These are phyloP conservation scores for Mucor piriformis DNA, from an alignment of 371 early-diverging fungal species.

Conservation along the genomic window DNA sequence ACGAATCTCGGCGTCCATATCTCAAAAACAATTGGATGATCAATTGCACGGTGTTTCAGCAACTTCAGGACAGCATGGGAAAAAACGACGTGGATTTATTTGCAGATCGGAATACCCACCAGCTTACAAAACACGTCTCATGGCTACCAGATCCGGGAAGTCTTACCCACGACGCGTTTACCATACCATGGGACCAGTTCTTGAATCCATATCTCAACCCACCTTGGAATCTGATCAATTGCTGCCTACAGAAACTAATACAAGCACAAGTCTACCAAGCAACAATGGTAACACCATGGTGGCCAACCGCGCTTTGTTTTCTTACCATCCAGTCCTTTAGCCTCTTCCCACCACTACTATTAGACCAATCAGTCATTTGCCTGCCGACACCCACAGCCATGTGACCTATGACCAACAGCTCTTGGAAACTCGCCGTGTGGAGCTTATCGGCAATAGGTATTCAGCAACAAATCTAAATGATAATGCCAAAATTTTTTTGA, in stretches of 20 bases:
- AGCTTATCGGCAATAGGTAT: background rate
- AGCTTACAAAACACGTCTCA: no score
- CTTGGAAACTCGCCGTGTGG: constrained; percentile 26
- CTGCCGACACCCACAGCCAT: constrained; percentile 5
- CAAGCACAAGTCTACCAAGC: no score
- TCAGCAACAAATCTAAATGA: background rate
- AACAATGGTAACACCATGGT: constrained; percentile 7
- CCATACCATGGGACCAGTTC: constrained; percentile 8
- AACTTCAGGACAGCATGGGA: constrained; percentile 1
- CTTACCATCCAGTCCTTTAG: constrained; percentile 9
- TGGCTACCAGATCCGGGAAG: no score
- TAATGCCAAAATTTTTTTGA: background rate
- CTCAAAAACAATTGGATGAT: constrained; percentile 22
- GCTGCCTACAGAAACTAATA: no score
- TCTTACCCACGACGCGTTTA: constrained; percentile 2
- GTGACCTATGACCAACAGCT: background rate
- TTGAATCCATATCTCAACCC: background rate
- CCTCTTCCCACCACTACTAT: background rate
- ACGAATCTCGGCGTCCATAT: no score
- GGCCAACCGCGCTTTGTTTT: constrained; percentile 22
- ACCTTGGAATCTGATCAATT: constrained; percentile 10
- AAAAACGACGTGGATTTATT: constrained; percentile 14
- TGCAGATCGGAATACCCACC: no score
- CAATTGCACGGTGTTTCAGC: background rate
- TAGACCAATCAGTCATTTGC: no score